These are phyloP conservation scores for Citrus sinensis DNA, from an alignment of 345 rosid genomes.

Conservation along the genomic window DVS_A1.0 CM039169.1:2558001-2558500, in stretches of 20 bases:
- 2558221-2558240: slow-evolving; percentile 76
- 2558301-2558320: slow-evolving; percentile 97
- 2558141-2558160: too few relatives aligned
- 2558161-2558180: neutral
- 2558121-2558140: neutral
- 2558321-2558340: slow-evolving; percentile 91
- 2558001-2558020: neutral
- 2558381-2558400: slow-evolving; percentile 8
- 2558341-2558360: slow-evolving; percentile 74
- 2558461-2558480: neutral
- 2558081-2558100: neutral
- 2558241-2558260: slow-evolving; percentile 96
- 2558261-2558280: slow-evolving; percentile 77
- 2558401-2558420: neutral
- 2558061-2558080: neutral
- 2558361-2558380: slow-evolving; percentile 87
- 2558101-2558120: neutral
- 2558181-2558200: too few relatives aligned
- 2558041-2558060: neutral
- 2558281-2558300: slow-evolving; percentile 95
- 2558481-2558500: neutral
- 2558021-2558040: neutral
- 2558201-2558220: neutral
- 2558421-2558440: neutral
- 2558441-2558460: neutral